Evolutionary conservation across 495 filamentous ascomycete genomes (phyloP), one percentile per base, ranked within the genome.

Genomic region (Bacidia gigantensis): DNA sequence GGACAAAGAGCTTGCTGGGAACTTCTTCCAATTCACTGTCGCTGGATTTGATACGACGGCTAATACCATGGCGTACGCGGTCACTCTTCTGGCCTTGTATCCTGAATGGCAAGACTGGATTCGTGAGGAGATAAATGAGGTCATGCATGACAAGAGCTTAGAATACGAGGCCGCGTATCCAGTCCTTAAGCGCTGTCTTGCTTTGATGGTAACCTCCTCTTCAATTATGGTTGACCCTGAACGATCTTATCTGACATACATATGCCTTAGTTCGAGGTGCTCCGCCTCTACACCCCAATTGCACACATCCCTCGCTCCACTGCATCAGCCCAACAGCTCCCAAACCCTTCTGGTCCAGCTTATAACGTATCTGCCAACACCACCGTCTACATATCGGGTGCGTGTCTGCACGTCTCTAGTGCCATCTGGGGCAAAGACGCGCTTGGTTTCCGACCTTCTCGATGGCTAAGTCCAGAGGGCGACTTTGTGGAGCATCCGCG

Each of bases 241-340:
- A 9, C 20, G 10, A 22, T n/a, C n/a, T n/a, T 44, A 7, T 25
- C 25, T 48, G 18, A 25, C 45, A 7, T n/a, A 7, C 21, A 3
- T 1, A 12, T 24, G 24, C 29, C 38, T 12, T 46, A 72, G 61
- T 61, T 65, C 41, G 76, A 77, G 60, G 71, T 68, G 2, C 44
- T 77, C 9, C 71, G 74, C 21, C 62, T 75, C 20, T 76, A 65
- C 57, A 57, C 65, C 0, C 64, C 69, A 3, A 64, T 75, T 1
- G 53, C 62, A 9, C 59, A 67, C 23, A 52, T 69, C n/a, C 58
- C 66, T 2, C 71, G 71, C 35, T 61, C 58, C 52, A 67, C 70
- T 0, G 49, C 9, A 22, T n/a, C 20, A 11, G 18, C 3, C 11
- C 45, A 48, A 48, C 3, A 20, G 24, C 7, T 73, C 25, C 26